A percentile compares a stretch with the other conserved stretches of the same genome.
Conservation (phyloP, 2,329 filamentous ascomycete species). For the Aureobasidium pullulans region DNA sequence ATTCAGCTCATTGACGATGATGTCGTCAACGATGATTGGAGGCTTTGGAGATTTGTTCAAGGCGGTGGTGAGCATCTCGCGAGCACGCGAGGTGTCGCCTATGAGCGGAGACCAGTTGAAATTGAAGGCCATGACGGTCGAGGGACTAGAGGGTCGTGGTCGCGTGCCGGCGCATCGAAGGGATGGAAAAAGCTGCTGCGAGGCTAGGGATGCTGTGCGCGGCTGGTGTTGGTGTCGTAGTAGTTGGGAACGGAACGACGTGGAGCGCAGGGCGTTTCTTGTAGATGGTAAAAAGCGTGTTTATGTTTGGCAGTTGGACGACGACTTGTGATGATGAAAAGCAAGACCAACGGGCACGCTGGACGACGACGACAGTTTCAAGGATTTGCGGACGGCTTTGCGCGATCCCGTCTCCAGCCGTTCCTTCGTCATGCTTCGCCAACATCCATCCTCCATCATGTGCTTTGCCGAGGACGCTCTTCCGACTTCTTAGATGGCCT, state of each 20-base stretch:
- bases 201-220: neutral
- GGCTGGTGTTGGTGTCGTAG: neutral
- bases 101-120: conserved; percentile 99
- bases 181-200: neutral
- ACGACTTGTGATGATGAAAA: neutral
- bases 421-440: neutral
- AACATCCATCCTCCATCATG: too few species aligned
- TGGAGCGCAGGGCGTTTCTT: neutral
- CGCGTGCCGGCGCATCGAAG: conserved; percentile 15
- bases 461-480: too few species aligned
- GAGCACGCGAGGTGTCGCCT: conserved; percentile 84
- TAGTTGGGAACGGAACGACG: neutral
- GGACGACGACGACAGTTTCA: neutral
- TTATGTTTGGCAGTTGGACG: neutral
- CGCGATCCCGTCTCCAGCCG: neutral
- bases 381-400: neutral
- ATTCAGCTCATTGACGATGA: conserved; percentile 96
- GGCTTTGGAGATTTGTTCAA: conserved; percentile 97
- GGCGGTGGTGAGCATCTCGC: conserved; percentile 88
- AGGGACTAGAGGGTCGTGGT: neutral
- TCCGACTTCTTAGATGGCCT: too few species aligned
- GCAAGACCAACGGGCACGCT: neutral
- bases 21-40: conserved; percentile 98
- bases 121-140: conserved; percentile 83
- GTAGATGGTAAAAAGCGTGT: neutral